A percentile compares a stretch with the other conserved stretches of the same genome.
Evolutionary conservation across 345 rosid genomes (phyloP).

Genomic region (Eucalyptus albens): DNA sequence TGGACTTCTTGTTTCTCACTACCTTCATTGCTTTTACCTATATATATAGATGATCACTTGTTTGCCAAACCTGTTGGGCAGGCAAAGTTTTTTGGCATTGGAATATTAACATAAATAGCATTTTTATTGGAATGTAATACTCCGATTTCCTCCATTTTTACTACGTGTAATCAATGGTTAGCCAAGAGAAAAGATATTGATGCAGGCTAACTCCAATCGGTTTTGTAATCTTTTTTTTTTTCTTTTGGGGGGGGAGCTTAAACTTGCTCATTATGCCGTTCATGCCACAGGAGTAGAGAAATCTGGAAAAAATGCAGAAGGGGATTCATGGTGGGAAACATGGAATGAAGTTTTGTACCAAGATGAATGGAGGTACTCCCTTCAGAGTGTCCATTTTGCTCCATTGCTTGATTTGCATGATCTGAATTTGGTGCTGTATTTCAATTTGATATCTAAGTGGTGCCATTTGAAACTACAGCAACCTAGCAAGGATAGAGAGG

Average conservation of each 20-base stretch:
- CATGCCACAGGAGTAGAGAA: conserved; percentile 79
- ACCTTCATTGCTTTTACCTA: neutral
- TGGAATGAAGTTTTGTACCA: conserved; percentile 98
- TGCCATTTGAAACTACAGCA: conserved; percentile 37
- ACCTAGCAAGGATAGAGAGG: conserved; percentile 93
- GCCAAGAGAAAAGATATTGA: neutral
- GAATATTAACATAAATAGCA: neutral
- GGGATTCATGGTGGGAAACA: conserved; percentile 99
- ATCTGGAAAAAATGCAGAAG: conserved; percentile 92
- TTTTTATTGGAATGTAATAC: neutral
- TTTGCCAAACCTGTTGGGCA: neutral
- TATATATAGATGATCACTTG: neutral
- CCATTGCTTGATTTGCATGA: neutral
- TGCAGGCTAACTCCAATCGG: neutral
- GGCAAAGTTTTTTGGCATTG: neutral
- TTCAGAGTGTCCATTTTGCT: neutral
- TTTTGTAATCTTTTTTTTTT: neutral
- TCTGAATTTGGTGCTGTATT: neutral
- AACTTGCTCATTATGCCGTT: neutral
- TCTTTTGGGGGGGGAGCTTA: neutral
- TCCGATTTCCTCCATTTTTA: neutral
- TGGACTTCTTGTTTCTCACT: neutral
- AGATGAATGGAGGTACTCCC: conserved; percentile 94
- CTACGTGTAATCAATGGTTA: neutral
- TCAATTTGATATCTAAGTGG: neutral